phyloP scores from a whole-genome alignment of 1,139 yeast genomes.

The Williopsis jadinii region DNA sequence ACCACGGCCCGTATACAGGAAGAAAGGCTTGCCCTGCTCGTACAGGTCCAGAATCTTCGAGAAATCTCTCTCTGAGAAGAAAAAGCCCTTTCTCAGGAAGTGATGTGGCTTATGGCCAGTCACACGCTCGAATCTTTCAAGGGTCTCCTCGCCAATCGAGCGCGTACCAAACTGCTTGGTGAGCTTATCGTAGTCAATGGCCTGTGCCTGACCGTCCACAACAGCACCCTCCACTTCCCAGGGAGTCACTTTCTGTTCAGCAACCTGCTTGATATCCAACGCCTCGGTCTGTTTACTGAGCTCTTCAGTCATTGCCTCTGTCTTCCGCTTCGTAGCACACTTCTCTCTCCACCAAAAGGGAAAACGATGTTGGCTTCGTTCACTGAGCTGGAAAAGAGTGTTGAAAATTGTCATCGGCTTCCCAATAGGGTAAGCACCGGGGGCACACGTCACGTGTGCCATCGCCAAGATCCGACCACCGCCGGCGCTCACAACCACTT shows the following conservation, averaged over 20 bases:
- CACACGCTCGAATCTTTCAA: conserved; percentile 65
- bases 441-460: background rate
- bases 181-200: conserved; percentile 85
- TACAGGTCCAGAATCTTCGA: conserved; percentile 72
- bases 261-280: conserved; percentile 2
- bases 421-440: background rate
- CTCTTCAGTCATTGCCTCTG: conserved; percentile 8
- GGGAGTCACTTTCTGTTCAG: conserved; percentile 78
- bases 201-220: conserved; percentile 84
- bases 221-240: conserved; percentile 99
- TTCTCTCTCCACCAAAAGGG: background rate
- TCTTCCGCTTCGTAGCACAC: no score
- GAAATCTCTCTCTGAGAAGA: conserved; percentile 90
- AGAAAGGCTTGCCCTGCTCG: conserved; percentile 93
- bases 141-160: conserved; percentile 60
- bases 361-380: background rate
- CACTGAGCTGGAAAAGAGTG: no score
- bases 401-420: no score
- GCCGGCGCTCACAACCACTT: background rate
- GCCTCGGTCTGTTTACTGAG: conserved; percentile 11
- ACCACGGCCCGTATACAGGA: conserved; percentile 96
- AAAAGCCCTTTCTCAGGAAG: conserved; percentile 82
- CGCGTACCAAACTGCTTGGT: conserved; percentile 85
- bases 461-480: background rate
- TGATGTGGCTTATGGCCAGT: conserved; percentile 96